Evolutionary conservation across 805 yeast genomes (phyloP).

Genomic region (Starmerella scarabaei): DNA sequence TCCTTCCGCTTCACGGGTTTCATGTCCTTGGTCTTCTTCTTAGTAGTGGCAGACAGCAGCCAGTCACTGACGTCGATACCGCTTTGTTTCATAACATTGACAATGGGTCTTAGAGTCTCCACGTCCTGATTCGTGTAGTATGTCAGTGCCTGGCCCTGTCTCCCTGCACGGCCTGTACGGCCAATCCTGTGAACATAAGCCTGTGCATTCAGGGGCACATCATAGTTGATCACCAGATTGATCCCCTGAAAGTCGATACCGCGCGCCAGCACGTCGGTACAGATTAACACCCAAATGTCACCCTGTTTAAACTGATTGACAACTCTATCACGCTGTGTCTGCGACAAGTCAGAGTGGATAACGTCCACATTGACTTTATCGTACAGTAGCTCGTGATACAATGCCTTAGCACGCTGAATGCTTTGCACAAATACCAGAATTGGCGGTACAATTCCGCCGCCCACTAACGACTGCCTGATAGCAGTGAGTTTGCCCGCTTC

Average conservation of each 20-base stretch:
- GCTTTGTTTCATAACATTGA: slow-evolving; percentile 91
- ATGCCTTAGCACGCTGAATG: slow-evolving; percentile 84
- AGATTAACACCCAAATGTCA: slow-evolving; percentile 88
- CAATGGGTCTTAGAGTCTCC: slow-evolving; percentile 60
- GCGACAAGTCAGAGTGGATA: slow-evolving; percentile 89
- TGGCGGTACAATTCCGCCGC: slow-evolving; percentile 82
- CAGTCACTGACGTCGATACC: slow-evolving; percentile 59
- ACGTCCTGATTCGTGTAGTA: slow-evolving; percentile 86
- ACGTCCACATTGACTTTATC: slow-evolving; percentile 90
- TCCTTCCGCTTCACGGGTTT: slow-evolving; percentile 42
- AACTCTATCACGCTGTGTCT: slow-evolving; percentile 70
- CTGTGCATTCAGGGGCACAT: slow-evolving; percentile 87
- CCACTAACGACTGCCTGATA: slow-evolving; percentile 62
- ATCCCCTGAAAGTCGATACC: slow-evolving; percentile 97
- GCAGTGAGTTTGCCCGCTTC: slow-evolving; percentile 94
- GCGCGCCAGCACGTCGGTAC: slow-evolving; percentile 91
- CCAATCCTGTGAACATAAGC: slow-evolving; percentile 96
- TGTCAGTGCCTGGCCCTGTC: slow-evolving; percentile 75
- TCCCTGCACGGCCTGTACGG: slow-evolving; percentile 95
- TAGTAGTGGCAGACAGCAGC: slow-evolving; percentile 43
- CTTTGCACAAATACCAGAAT: slow-evolving; percentile 84
- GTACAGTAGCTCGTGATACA: slow-evolving; percentile 82
- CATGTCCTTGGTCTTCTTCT: slow-evolving; percentile 6
- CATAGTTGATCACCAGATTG: slow-evolving; percentile 87
- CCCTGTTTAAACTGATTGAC: slow-evolving; percentile 79